These are phyloP conservation scores for Aspergillus tubingensis DNA, from an alignment of 2,329 filamentous ascomycete species.

Conservation along the genomic window DNA sequence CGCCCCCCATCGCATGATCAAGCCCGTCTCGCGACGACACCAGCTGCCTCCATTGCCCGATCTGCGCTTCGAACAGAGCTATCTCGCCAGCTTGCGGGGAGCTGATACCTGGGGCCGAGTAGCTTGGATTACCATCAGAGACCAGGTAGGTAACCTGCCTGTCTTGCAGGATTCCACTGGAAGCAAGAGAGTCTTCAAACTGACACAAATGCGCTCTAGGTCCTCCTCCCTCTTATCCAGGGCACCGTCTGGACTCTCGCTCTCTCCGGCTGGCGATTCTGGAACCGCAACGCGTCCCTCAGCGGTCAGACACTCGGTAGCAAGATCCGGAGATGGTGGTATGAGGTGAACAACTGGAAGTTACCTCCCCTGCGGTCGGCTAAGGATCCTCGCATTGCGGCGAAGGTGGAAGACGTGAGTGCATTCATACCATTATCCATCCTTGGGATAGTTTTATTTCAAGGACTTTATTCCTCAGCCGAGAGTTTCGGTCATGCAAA, in stretches of 20 bases:
- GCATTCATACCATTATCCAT: background rate
- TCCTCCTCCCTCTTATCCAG: constrained; percentile 83
- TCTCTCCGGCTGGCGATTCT: constrained; percentile 84
- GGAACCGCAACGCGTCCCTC: constrained; percentile 78
- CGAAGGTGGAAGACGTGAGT: constrained; percentile 49
- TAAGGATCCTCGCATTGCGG: constrained; percentile 36
- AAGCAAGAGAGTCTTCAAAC: background rate
- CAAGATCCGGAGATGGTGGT: constrained; percentile 88
- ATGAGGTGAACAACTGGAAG: constrained; percentile 87
- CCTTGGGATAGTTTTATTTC: too few relatives aligned
- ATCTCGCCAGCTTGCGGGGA: constrained; percentile 80
- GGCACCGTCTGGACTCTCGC: constrained; percentile 86
- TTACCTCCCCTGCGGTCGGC: constrained; percentile 53
- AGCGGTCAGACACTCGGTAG: constrained; percentile 76
- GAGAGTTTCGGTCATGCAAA: too few relatives aligned
- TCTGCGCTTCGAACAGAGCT: constrained; percentile 96
- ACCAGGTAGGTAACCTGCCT: constrained; percentile 65
- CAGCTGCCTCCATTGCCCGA: constrained; percentile 75
- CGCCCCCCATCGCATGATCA: constrained; percentile 38
- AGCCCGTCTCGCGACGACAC: constrained; percentile 38
- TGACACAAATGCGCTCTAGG: constrained; percentile 49
- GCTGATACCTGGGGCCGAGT: constrained; percentile 80
- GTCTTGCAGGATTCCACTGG: background rate
- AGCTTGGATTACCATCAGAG: constrained; percentile 78
- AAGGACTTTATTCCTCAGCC: too few relatives aligned